Conservation (phyloP, 257 asterid species). For the Petrea volubilis region DNA sequence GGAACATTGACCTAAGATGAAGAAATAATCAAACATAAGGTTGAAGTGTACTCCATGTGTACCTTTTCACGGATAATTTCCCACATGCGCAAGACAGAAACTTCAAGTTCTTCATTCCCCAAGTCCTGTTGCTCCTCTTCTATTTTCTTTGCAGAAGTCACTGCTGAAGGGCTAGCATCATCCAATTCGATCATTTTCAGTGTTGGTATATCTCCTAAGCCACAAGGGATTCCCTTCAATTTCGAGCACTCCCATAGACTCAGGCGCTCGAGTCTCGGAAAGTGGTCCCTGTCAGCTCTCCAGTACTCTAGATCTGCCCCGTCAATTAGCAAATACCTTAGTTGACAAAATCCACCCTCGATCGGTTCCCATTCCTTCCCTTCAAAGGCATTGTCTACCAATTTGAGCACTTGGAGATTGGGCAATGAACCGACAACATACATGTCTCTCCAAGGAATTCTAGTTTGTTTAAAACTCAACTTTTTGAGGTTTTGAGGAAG, state of each 20-base stretch:
- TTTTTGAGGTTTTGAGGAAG: neutral
- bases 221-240: neutral
- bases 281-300: neutral
- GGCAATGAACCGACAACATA: neutral
- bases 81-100: no score
- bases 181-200: neutral
- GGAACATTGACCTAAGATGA: no score
- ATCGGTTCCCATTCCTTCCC: neutral
- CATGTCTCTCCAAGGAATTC: neutral
- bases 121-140: neutral
- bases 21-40: no score
- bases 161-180: neutral
- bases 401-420: neutral
- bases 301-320: neutral
- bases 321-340: constrained; percentile 4
- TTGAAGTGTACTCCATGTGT: no score
- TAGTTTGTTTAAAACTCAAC: neutral
- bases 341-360: neutral
- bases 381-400: neutral
- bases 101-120: neutral
- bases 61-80: no score
- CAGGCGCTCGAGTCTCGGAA: neutral
- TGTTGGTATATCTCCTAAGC: neutral
- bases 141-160: neutral
- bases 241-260: neutral